Evolutionary conservation across 2,329 filamentous ascomycete species (phyloP), one percentile per base, ranked within the genome.

Genomic region (Corynespora cassiicola): DNA sequence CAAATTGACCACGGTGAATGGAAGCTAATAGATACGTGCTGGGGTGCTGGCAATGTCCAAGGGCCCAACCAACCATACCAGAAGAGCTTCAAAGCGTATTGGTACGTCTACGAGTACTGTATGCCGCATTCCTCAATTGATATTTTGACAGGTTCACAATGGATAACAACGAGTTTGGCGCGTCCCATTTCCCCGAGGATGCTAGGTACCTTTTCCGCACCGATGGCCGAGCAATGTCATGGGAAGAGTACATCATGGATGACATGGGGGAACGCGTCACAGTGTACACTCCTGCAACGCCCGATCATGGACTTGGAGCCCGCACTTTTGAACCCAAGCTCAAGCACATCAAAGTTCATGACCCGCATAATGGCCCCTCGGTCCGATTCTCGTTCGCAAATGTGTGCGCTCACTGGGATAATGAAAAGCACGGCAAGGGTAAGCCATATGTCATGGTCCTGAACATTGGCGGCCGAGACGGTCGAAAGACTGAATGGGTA

Each of bases 1-100:
- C 80, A 83, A 34, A 90, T 97, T 42, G 92, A 97, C 56, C 81
- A 84, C 17, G 89, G 88, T 2, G 81, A 84, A 50, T 97, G 92
- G 92, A 96, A 96, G 69, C 78, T 97, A 1, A 72, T 97, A 31
- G 94, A 99, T 59, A 71, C 87, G 1, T 97, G 92, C 63, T 99
- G 94, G 94, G 94, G 94, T 24, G 89, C 92, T 0, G 92, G 92
- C 2, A 75, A 81, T 46, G 69, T 95, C 7, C 53, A 75, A 27
- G 74, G 73, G 2, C 44, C 66, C 59, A 75, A 74, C 11, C 69
- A 78, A 39, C 67, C 74, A 1, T 96, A 90, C 70, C 79, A 79
- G 27, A 79, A 86, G 53, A 63, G 74, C 3, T 95, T 96, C 65
- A 78, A 75, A 1, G 81, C 90, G 0, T 67, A 75, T 4, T 66